Conservation (phyloP, 2,329 filamentous ascomycete species). For the Talaromyces piceae region DNA sequence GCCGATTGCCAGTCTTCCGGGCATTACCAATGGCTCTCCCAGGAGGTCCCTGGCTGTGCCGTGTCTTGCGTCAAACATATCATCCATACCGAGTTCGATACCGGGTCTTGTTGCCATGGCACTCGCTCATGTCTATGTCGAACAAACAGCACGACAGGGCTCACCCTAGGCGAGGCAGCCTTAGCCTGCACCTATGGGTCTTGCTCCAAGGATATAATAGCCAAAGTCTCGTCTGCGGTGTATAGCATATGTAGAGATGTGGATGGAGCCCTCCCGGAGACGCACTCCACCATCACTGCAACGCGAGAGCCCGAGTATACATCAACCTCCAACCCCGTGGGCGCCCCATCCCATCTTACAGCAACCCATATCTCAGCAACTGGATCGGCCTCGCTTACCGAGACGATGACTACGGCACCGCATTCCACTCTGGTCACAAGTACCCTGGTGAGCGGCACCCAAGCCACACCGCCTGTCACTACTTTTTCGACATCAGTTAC, state of each 20-base stretch:
- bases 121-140: slow-evolving; percentile 59
- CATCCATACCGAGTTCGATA: slow-evolving; percentile 52
- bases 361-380: neutral
- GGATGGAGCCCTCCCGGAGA: slow-evolving; percentile 26
- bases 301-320: slow-evolving; percentile 17
- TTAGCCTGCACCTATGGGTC: slow-evolving; percentile 57
- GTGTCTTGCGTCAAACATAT: slow-evolving; percentile 56
- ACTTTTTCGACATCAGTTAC: neutral
- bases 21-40: neutral
- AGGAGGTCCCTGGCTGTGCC: slow-evolving; percentile 52
- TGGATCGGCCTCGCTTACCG: neutral
- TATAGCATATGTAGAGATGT: slow-evolving; percentile 50
- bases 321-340: slow-evolving; percentile 9
- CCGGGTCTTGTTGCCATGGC: slow-evolving; percentile 41
- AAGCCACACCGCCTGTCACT: neutral
- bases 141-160: slow-evolving; percentile 51
- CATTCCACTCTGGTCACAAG: neutral
- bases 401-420: neutral
- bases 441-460: neutral
- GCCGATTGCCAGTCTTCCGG: slow-evolving; percentile 12
- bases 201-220: slow-evolving; percentile 45
- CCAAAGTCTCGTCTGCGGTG: slow-evolving; percentile 33
- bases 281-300: slow-evolving; percentile 31
- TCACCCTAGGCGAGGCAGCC: slow-evolving; percentile 65
- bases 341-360: slow-evolving; percentile 8